Evolutionary conservation across 192 early-diverging fungal species (phyloP), one percentile per base, ranked within the genome.

Genomic region (Paraglomus brasilianum): DNA sequence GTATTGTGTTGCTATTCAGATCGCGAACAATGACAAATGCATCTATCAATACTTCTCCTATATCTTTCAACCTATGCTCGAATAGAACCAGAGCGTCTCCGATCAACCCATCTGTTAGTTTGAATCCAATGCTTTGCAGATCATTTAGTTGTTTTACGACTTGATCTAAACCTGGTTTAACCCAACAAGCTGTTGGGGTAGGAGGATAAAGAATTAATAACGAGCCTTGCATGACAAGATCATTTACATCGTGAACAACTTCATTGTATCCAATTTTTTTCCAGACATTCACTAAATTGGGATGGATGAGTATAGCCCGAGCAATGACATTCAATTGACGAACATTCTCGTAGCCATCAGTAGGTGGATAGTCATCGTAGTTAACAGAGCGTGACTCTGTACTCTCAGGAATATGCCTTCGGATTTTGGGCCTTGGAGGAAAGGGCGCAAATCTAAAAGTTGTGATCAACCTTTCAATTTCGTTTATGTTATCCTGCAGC

Each of bases 251-350:
- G 6, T 40, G n/a, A 42, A 47, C 49, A 17, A 66, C 49, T 51
- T 40, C 64, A 21, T 64, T 1, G 39, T 66, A 66, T 0, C 48
- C 64, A 0, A 39, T 19, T 24, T 24, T n/a, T 52, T 51, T 66
- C 64, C 64, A 66, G 13, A 51, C 14, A 39, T 10, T 7, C 0
- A 66, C 38, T 2, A 66, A 66, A 8, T 38, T 38, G 0, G 47
- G 47, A 66, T 51, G 36, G 52, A 66, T 66, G 14, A 66, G 42
- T 36, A 66, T 66, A n/a, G 64, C 64, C 38, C 64, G 40, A 5
- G 48, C 48, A 7, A 66, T 38, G 1, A 66, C 48, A 22, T 66
- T 66, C 5, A 66, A 40, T 19, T 22, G 65, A 4, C 65, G 9
- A 3, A 13, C 44, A 19, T 66, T 66, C 8, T 66, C 65, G 50